Evolutionary conservation across 2,329 filamentous ascomycete species (phyloP).

Genomic region (Alternaria triticimaculans): DNA sequence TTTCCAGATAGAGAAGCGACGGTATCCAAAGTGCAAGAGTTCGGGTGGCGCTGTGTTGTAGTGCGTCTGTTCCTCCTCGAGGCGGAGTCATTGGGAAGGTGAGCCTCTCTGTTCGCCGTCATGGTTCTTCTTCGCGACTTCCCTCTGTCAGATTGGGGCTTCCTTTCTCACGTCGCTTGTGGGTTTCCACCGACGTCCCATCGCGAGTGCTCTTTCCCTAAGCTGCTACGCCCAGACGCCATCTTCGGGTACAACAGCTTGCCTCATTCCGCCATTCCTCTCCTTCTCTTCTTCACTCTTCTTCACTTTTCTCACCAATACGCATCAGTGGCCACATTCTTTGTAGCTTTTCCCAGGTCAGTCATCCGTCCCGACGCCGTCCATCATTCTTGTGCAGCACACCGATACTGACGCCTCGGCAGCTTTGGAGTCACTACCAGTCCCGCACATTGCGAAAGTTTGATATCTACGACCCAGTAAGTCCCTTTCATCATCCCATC

Average conservation of each 20-base stretch:
- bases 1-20: background rate
- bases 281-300: constrained; percentile 35
- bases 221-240: constrained; percentile 30
- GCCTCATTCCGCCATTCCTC: constrained; percentile 17
- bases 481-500: constrained; percentile 21
- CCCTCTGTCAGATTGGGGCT: constrained; percentile 27
- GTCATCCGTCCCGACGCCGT: constrained; percentile 17
- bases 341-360: constrained; percentile 53
- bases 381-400: background rate
- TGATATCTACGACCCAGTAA: constrained; percentile 51
- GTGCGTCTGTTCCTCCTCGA: constrained; percentile 20
- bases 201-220: constrained; percentile 36
- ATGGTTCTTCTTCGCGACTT: constrained; percentile 15
- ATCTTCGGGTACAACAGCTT: constrained; percentile 24
- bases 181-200: constrained; percentile 16
- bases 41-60: constrained; percentile 16
- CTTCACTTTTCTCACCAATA: constrained; percentile 50
- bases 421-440: constrained; percentile 53
- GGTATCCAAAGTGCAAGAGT: background rate
- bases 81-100: constrained; percentile 26
- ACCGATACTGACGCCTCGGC: constrained; percentile 23
- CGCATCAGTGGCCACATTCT: constrained; percentile 54
- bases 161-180: constrained; percentile 16
- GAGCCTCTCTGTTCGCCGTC: constrained; percentile 20
- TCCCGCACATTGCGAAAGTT: constrained; percentile 49